phyloP scores from a whole-genome alignment of 257 asterid genomes.

The Primulina eburnea region DNA sequence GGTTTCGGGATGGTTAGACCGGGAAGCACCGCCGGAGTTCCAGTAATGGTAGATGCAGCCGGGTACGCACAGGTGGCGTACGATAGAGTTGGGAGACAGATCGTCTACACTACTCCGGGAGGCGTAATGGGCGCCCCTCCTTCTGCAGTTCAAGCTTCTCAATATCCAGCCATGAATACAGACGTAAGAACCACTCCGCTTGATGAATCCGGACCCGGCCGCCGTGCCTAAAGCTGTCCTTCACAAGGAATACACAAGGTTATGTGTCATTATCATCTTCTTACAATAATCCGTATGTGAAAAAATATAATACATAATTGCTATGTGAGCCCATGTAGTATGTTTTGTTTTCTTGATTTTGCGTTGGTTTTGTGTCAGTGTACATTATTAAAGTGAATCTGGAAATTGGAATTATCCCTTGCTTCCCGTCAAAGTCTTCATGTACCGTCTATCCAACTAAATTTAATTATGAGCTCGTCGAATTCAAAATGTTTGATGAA shows the following conservation, averaged over 20 bases:
- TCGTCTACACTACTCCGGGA: constrained; percentile 61
- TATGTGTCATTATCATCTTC: constrained; percentile 36
- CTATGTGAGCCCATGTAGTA: neutral
- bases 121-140: constrained; percentile 49
- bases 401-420: neutral
- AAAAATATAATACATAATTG: constrained; percentile 4
- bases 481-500: too few relatives aligned
- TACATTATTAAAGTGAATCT: too few relatives aligned
- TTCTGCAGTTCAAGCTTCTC: constrained; percentile 33
- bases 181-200: constrained; percentile 40
- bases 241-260: constrained; percentile 49
- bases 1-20: constrained; percentile 44
- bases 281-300: neutral
- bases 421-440: too few relatives aligned
- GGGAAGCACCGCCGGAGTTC: constrained; percentile 29
- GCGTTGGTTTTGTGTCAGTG: neutral
- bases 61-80: constrained; percentile 72
- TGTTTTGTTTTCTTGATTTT: neutral
- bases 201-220: constrained; percentile 41
- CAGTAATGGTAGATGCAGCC: constrained; percentile 36
- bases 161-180: constrained; percentile 35
- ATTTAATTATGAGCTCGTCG: too few relatives aligned
- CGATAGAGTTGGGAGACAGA: constrained; percentile 64
- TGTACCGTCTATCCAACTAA: too few relatives aligned
- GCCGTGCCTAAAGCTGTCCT: constrained; percentile 35